Percentiles rank a stretch among this genome's conserved stretches.
Conservation (phyloP, 305 asterid genomes). For the Andrographis paniculata region DNA sequence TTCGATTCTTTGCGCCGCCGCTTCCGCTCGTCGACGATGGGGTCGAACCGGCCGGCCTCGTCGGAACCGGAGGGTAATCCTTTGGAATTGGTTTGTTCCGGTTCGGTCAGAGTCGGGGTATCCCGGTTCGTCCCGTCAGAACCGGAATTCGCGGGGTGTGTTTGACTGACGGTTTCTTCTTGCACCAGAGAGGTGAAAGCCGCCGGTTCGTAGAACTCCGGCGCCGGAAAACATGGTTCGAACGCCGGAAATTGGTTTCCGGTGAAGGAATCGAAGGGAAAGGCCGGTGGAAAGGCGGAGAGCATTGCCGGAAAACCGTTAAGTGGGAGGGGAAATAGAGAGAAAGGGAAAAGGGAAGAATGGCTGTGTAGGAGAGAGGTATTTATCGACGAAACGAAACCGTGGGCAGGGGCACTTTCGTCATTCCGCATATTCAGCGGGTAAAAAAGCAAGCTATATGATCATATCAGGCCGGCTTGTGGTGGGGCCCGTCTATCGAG, state of each 20-base stretch:
- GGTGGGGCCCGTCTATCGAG: background rate
- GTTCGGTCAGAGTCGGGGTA: background rate
- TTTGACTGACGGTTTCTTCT: background rate
- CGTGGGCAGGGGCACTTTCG: background rate
- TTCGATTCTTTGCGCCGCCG: background rate
- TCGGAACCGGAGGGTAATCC: background rate
- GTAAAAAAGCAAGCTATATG: too few species aligned
- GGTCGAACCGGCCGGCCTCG: background rate
- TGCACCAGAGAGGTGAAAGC: background rate
- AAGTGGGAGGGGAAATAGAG: background rate
- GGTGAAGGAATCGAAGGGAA: background rate
- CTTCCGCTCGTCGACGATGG: background rate
- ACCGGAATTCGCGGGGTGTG: background rate
- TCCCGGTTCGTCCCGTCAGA: background rate
- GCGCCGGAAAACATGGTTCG: background rate
- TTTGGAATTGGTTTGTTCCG: background rate
- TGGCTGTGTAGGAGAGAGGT: background rate
- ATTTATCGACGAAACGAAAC: background rate
- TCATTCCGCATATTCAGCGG: background rate
- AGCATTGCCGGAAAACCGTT: background rate
- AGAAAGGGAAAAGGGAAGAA: constrained; percentile 1
- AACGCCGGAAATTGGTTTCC: background rate
- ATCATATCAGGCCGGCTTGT: background rate
- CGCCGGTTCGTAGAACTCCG: background rate
- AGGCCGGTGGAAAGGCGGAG: background rate